Conservation (phyloP, 805 yeast genomes). For the Saccharomyces paradoxus region DNA sequence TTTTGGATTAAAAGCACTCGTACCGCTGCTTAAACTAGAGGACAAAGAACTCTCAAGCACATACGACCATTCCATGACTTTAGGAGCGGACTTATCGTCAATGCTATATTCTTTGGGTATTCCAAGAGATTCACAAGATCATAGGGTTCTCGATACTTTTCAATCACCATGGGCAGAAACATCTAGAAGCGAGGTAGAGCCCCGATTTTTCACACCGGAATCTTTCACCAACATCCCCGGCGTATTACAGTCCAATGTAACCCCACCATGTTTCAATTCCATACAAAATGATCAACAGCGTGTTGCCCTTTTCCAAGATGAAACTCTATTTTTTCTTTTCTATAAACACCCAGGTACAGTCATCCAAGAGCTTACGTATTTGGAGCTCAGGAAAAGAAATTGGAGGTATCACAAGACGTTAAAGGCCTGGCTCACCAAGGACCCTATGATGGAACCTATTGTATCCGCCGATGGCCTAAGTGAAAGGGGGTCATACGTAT, state of each 20-base stretch:
- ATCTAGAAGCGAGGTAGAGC: conserved; percentile 82
- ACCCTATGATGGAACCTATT: conserved; percentile 79
- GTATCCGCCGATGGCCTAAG: conserved; percentile 64
- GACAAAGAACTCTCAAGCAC: conserved; percentile 16
- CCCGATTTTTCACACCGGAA: conserved; percentile 60
- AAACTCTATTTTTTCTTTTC: conserved; percentile 85
- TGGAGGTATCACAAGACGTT: conserved; percentile 97
- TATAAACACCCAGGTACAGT: conserved; percentile 90
- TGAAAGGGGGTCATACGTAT: conserved; percentile 87
- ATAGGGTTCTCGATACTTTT: conserved; percentile 40
- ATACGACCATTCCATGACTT: conserved; percentile 29
- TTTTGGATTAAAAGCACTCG: conserved; percentile 27
- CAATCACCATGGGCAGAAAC: conserved; percentile 96
- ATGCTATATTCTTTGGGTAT: conserved; percentile 29
- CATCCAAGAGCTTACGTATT: conserved; percentile 86
- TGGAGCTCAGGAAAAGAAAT: conserved; percentile 82
- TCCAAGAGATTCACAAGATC: conserved; percentile 17
- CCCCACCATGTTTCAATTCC: conserved; percentile 30
- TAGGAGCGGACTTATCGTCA: conserved; percentile 30
- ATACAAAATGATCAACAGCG: conserved; percentile 36
- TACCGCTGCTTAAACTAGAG: conserved; percentile 27
- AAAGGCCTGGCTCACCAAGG: conserved; percentile 95
- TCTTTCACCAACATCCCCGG: conserved; percentile 36
- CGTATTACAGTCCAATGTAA: conserved; percentile 22
- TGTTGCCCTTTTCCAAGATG: conserved; percentile 67